Conservation (phyloP, 2,329 filamentous ascomycete genomes). For the Ascochyta viciae-villosae region DNA sequence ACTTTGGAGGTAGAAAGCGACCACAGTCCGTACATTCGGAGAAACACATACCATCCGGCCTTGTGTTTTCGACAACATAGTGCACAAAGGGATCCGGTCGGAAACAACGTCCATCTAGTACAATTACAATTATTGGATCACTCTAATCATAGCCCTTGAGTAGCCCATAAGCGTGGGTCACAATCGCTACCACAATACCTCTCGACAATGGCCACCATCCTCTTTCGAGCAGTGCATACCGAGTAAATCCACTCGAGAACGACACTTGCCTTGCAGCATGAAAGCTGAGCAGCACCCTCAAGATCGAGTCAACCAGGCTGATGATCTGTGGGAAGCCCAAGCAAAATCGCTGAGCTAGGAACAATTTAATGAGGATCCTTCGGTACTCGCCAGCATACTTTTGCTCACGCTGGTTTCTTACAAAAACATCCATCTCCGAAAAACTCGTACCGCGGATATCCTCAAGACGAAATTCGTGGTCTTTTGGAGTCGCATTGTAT, state of each 20-base stretch:
- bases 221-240: neutral
- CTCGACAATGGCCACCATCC: constrained; percentile 12
- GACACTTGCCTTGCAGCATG: constrained; percentile 24
- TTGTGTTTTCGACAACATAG: neutral
- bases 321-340: constrained; percentile 49
- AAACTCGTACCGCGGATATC: constrained; percentile 49
- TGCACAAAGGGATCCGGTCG: neutral
- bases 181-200: constrained; percentile 13
- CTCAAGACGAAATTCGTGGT: constrained; percentile 24
- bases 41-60: neutral
- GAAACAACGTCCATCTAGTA: too few relatives aligned
- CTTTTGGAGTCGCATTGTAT: constrained; percentile 40
- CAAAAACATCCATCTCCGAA: constrained; percentile 52
- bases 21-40: neutral
- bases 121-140: too few relatives aligned
- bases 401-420: constrained; percentile 24
- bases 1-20: neutral
- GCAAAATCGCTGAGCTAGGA: constrained; percentile 51
- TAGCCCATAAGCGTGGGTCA: constrained; percentile 36
- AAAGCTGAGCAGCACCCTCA: constrained; percentile 66
- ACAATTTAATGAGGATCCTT: constrained; percentile 48
- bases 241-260: neutral
- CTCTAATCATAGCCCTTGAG: constrained; percentile 34
- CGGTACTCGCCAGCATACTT: constrained; percentile 44
- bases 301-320: constrained; percentile 75